Evolutionary conservation across 352 stramenopile genomes (phyloP), one percentile per base, ranked within the genome.

Genomic region (Phytophthora kernoviae): DNA sequence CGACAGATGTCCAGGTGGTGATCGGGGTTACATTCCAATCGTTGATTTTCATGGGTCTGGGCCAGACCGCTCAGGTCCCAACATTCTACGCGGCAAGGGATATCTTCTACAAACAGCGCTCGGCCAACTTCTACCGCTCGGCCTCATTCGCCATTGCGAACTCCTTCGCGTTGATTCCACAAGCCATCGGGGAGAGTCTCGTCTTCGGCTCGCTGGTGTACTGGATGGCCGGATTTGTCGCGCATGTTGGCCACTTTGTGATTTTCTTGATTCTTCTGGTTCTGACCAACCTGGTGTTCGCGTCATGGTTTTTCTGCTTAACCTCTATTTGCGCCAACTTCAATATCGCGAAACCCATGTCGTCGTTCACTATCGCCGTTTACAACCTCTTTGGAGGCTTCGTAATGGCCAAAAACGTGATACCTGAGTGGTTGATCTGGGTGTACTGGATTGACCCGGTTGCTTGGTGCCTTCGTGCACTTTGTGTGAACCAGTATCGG

Each of bases 21-120:
- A 77, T 96, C 46, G 88, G 91, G 14, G 59, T 93, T 26, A 67
- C 93, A 2, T 95, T 96, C 52, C 80, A 84, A 54, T 68, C 73
- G 5, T 63, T 90, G 22, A 79, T 97, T 26, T 96, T 94, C 51
- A 62, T 93, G 21, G 73, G 75, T 7, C 46, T 97, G 48, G 83
- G 81, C 17, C 76, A 89, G 22, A 84, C 90, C 33, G 64, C 86
- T 0, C 72, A 90, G 48, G 54, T 97, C n/a, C 75, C 88, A 5
- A 82, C 80, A 8, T 88, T 96, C 44, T 88, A 94, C 53, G 75
- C 71, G 10, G 69, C 60, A 1, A 73, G 78, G 14, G 70, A 74
- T 2, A 45, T 90, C 0, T 96, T 92, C 57, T 94, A 95, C 78
- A 96, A 93, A 51, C 88, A 94, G 36, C 65, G 68, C 9, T 79